Base-by-base conservation (phyloP, 169 alveolate species). In the Babesia bigemina region DNA sequence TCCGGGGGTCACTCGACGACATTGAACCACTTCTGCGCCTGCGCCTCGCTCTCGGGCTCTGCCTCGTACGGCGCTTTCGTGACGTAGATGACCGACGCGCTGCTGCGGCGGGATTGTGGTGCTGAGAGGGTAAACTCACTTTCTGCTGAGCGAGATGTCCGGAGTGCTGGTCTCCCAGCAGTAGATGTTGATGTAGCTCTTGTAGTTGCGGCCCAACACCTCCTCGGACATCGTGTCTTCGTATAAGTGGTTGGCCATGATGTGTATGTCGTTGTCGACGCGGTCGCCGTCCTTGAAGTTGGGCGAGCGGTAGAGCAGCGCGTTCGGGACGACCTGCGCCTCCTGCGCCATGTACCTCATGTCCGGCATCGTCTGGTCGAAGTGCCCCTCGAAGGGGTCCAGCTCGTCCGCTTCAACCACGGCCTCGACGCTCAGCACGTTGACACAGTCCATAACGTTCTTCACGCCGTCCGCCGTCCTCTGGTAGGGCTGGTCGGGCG, bases 181-280 rank as follows among this genome's bases (percentile, higher is more conserved):
- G 59, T 81, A 47, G 44, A 81, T 42, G 29, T 69, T 69, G 60
- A 63, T 71, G 70, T 72, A 81, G 66, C 85, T 81, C n/a, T 21
- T 55, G 55, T 81, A 81, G 33, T 52, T 53, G 21, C 49, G 59
- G 44, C 87, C 75, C 17, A 72, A 74, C 9, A 65, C 48, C 29
- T 39, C 14, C 13, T 22, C 24, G 2, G 84, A 56, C 13, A 44
- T 13, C 55, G 72, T 62, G 42, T 81, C 88, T 1, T 69, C 63
- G 79, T 81, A 81, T 29, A 81, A 44, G 44, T 81, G 88, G 55
- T 72, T 81, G 44, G 88, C 52, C 55, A 81, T 48, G 21, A 73
- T 29, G 74, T 81, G 88, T 13, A 81, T 72, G 47, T 81, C 84
- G 57, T 58, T 66, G 36, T 52, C 75, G 24, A 81, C 59, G 45